Conservation (phyloP, 441 rosid species). For the Pelargonium citronellum region DNA sequence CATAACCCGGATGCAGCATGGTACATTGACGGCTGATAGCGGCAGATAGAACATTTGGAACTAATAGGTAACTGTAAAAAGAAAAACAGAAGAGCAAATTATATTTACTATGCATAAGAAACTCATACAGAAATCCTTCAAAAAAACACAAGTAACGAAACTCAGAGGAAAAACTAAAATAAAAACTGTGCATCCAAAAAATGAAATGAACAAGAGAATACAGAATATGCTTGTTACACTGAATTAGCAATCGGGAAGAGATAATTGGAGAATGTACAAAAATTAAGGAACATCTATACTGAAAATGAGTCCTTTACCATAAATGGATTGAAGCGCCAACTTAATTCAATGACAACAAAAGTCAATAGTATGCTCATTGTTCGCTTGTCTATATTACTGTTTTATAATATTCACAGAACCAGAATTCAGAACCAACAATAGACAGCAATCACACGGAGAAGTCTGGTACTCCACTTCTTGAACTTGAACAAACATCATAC, state of each 20-base stretch:
- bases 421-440: neutral
- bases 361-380: neutral
- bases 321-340: neutral
- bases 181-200: no score
- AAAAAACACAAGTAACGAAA: neutral
- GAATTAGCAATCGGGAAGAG: neutral
- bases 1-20: conserved; percentile 99
- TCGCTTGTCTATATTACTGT: neutral
- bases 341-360: neutral
- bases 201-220: no score
- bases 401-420: neutral
- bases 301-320: neutral
- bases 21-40: conserved; percentile 85
- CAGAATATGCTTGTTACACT: neutral
- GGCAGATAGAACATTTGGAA: conserved; percentile 88
- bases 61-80: conserved; percentile 60
- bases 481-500: neutral
- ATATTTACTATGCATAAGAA: neutral
- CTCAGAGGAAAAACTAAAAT: neutral
- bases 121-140: neutral
- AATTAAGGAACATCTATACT: neutral
- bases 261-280: neutral
- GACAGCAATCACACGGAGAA: neutral
- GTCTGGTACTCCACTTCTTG: neutral
- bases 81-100: conserved; percentile 3